Conservation (phyloP, 108 stramenopile genomes). For the Aurantiochytrium sp. region DNA sequence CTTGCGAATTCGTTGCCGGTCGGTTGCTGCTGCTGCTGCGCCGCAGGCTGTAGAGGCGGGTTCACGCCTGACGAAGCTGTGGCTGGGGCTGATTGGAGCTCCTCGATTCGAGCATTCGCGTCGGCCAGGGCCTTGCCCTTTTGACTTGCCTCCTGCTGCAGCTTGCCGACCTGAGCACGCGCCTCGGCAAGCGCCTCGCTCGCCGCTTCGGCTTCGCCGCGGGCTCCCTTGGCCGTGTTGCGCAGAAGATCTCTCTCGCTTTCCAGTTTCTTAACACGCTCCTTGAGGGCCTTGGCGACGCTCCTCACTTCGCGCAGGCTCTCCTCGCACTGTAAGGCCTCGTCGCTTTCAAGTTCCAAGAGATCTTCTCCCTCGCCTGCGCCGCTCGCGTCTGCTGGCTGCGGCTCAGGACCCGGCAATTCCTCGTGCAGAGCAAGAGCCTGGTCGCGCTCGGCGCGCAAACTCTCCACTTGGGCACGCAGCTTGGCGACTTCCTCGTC, state of each 20-base stretch:
- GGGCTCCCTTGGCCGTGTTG: background rate
- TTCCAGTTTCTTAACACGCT: background rate
- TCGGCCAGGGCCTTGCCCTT: background rate
- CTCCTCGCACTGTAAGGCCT: background rate
- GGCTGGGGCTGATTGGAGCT: background rate
- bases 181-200: background rate
- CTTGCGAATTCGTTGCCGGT: background rate
- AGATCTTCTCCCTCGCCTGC: background rate
- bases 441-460: background rate
- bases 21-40: background rate
- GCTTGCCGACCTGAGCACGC: background rate
- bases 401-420: background rate
- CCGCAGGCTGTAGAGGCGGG: background rate
- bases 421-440: background rate
- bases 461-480: background rate
- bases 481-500: background rate
- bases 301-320: background rate
- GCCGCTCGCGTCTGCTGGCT: background rate
- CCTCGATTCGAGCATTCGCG: background rate
- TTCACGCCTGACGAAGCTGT: background rate
- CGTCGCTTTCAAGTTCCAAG: background rate
- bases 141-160: background rate
- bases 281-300: background rate
- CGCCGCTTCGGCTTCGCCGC: background rate
- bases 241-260: background rate